phyloP scores from a whole-genome alignment of 2,329 filamentous ascomycete genomes.

The Tolypocladium album region DNA sequence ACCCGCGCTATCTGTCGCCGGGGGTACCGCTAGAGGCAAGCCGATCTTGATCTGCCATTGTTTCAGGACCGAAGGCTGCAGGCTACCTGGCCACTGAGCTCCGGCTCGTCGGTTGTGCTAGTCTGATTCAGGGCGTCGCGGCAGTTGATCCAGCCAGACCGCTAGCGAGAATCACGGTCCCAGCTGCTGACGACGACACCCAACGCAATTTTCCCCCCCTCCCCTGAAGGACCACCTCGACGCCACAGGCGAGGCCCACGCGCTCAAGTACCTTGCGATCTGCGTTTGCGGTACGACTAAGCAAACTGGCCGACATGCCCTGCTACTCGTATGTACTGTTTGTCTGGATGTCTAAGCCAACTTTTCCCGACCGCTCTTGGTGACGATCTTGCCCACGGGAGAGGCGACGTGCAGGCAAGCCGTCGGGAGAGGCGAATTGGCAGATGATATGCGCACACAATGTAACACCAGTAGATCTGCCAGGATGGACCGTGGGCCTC shows the following conservation, averaged over 20 bases:
- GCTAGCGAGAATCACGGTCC: not conserved
- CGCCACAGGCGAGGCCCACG: not conserved
- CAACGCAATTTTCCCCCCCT: not conserved
- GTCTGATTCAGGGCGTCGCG: not conserved
- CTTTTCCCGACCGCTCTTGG: not conserved
- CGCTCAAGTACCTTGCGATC: slow-evolving; percentile 1
- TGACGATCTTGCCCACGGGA: slow-evolving; percentile 4
- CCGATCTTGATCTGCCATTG: slow-evolving; percentile 12
- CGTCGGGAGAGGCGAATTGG: not conserved
- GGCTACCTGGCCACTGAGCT: not conserved
- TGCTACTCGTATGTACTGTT: not conserved
- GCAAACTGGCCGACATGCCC: not conserved
- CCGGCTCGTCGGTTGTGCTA: not conserved
- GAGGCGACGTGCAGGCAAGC: slow-evolving; percentile 2
- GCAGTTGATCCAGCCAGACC: not conserved
- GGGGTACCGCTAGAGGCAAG: not conserved
- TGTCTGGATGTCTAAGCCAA: not conserved
- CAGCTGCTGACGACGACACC: not conserved
- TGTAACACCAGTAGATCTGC: not conserved
- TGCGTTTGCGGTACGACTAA: not conserved
- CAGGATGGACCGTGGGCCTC: not conserved
- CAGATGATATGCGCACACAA: not conserved
- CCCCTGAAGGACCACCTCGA: not conserved
- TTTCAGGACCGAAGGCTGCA: slow-evolving; percentile 8
- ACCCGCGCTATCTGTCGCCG: not conserved